Evolutionary conservation across 768 basidiomycete species (phyloP).

Genomic region (Mycena amicta): DNA sequence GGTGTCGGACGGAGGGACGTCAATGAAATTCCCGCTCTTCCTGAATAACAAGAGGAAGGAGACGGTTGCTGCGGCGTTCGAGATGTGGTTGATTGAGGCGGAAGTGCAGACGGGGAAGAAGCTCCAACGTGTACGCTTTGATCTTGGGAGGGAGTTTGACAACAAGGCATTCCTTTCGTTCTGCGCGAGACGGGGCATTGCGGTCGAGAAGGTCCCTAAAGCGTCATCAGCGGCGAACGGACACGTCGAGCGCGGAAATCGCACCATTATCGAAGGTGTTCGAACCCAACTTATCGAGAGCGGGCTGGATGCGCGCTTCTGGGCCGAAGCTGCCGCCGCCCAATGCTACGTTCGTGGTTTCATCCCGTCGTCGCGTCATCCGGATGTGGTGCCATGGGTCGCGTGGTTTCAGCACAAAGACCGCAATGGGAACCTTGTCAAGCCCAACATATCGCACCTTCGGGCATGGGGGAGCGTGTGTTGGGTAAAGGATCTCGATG

Average conservation of each 20-base stretch:
- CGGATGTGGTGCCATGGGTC: slow-evolving; percentile 8
- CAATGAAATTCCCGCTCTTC: slow-evolving; percentile 13
- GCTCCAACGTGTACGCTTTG: slow-evolving; percentile 16
- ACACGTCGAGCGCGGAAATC: slow-evolving; percentile 23
- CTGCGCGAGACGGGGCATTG: slow-evolving; percentile 23
- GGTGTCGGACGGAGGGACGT: slow-evolving; percentile 22
- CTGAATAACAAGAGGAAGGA: slow-evolving; percentile 25
- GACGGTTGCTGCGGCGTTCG: slow-evolving; percentile 18
- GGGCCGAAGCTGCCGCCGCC: slow-evolving; percentile 5
- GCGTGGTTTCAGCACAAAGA: slow-evolving; percentile 15
- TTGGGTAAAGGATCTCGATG: slow-evolving; percentile 21
- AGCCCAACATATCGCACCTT: slow-evolving; percentile 18
- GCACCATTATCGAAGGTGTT: slow-evolving; percentile 20
- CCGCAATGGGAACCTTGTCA: neutral
- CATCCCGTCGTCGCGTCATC: slow-evolving; percentile 21
- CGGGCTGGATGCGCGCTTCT: neutral
- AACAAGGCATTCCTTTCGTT: slow-evolving; percentile 23
- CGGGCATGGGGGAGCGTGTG: slow-evolving; percentile 14
- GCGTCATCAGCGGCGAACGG: slow-evolving; percentile 31
- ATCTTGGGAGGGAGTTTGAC: slow-evolving; percentile 32
- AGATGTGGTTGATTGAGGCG: slow-evolving; percentile 7
- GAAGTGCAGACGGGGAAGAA: slow-evolving; percentile 19
- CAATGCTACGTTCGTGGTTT: slow-evolving; percentile 28
- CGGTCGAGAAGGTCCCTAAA: slow-evolving; percentile 7
- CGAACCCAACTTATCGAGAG: slow-evolving; percentile 2